Conservation (phyloP, 352 stramenopile genomes). For the Blastocystis sp. region DNA sequence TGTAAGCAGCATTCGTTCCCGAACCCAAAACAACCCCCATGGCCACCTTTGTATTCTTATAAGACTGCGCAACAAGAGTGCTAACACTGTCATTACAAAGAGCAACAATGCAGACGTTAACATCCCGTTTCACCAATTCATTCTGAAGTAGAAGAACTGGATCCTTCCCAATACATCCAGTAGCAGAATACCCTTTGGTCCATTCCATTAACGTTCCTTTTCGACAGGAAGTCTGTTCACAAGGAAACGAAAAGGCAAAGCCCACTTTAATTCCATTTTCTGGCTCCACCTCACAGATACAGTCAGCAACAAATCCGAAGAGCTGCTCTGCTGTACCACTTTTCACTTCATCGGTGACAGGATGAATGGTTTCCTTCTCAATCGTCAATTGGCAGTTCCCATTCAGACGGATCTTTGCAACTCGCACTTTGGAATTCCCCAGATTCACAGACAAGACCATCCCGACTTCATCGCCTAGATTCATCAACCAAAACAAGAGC, state of each 20-base stretch:
- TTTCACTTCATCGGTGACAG: neutral
- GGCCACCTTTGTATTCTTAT: constrained; percentile 29
- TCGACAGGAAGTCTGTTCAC: constrained; percentile 61
- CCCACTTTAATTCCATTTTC: constrained; percentile 59
- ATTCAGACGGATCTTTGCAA: constrained; percentile 4
- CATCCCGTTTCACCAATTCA: constrained; percentile 40
- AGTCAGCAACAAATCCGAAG: constrained; percentile 38
- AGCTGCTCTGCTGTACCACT: neutral
- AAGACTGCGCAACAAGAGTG: constrained; percentile 64
- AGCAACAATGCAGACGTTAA: constrained; percentile 64
- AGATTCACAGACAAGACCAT: constrained; percentile 12
- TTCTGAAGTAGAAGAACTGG: constrained; percentile 64
- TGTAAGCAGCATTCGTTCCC: constrained; percentile 66
- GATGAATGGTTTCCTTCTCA: neutral
- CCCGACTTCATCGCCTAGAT: constrained; percentile 40
- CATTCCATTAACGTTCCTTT: constrained; percentile 65
- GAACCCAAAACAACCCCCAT: constrained; percentile 67
- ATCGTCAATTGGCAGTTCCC: neutral
- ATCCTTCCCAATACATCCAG: constrained; percentile 63
- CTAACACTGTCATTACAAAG: constrained; percentile 67
- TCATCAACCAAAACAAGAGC: neutral
- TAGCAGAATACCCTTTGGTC: constrained; percentile 65
- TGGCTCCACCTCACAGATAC: neutral
- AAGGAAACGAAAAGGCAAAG: constrained; percentile 67
- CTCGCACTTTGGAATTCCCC: constrained; percentile 17